Evolutionary conservation across 352 stramenopile genomes (phyloP), one percentile per base, ranked within the genome.

Genomic region (Elongisporangium undulatum): DNA sequence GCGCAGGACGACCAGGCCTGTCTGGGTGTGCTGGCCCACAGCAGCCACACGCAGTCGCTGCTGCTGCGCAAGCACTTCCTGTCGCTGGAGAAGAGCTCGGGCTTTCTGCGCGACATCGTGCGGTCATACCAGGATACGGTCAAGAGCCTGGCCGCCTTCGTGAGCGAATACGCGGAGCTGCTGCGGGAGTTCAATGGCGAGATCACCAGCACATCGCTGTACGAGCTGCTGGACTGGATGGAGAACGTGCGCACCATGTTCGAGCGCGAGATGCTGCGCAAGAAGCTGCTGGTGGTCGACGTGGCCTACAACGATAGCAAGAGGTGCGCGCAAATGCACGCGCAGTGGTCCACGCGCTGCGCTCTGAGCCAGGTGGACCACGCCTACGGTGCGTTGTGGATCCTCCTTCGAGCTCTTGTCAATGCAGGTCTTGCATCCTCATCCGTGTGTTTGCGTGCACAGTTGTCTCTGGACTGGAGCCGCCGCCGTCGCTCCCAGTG

Each of bases 181-280:
- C 45, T 74, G 39, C 66, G 77, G 49, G 45, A 57, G 16, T 29
- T 75, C n/a, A 59, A 55, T 16, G 45, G 48, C 5, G 24, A 10
- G 4, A n/a, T 52, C 20, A 38, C 53, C 19, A 41, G 51, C 0
- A 9, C 23, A 16, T 49, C 63, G 24, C 20, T 70, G n/a, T 34
- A 58, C 19, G 55, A 72, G 20, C 48, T 80, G 62, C 69, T 82
- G 50, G 83, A 91, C 63, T 93, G 83, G 83, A 90, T 89, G 75
- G 79, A 90, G 60, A 87, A 75, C 24, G 83, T 90, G 53, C 57
- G 79, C 23, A 50, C 55, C 45, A 93, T 93, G 83, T 74, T 78
- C 53, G 77, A 90, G 61, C 75, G 71, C 55, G 83, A 93, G 64
- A 53, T 74, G 48, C 34, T 82, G 41, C 80, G 83, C 49, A 90